Base-by-base conservation (phyloP, 768 basidiomycete species). In the Suillus plorans region DNA sequence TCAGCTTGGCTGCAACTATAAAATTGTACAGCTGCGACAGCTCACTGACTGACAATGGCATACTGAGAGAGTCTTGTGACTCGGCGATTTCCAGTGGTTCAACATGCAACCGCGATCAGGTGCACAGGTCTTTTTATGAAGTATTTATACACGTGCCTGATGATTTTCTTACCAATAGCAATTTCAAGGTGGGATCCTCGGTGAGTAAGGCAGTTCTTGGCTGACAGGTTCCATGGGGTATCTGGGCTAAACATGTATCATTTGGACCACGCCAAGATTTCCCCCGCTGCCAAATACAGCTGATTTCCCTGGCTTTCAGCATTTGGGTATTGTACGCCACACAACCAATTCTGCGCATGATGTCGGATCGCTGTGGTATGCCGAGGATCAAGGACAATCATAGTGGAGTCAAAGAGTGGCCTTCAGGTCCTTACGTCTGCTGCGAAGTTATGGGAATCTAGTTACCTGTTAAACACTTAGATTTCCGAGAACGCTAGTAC, bases 161-260 rank as follows among this genome's bases (percentile, higher is more conserved):
- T 25, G 10, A 9, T 18, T 34, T 34, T n/a, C 36, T 25, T 49
- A 53, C 13, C 52, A 18, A 52, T 45, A 69, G 72, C 59, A 75
- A 70, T 5, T 76, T 76, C 69, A 71, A 83, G 82, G 63, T 68
- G n/a, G 47, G 34, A 25, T 36, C 31, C 60, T 47, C 56, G 4
- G 31, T 7, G 2, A 4, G 49, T 52, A 22, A 59, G 44, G 39
- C n/a, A 36, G 14, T 42, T 39, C 8, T 36, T 39, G 16, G 28
- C 50, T 50, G 47, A 65, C 52, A 62, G 22, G 25, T 61, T 20
- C 42, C 61, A 13, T 42, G 72, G 71, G 83, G 85, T 16, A 65
- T 85, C 20, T 84, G 84, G 82, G 84, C 77, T 18, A 86, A 86
- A 66, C 82, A 84, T 60, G 65, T 84, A 77, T 66, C 84, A 85